phyloP scores from a whole-genome alignment of 352 stramenopile species.

The Elongisporangium prolatum region DNA sequence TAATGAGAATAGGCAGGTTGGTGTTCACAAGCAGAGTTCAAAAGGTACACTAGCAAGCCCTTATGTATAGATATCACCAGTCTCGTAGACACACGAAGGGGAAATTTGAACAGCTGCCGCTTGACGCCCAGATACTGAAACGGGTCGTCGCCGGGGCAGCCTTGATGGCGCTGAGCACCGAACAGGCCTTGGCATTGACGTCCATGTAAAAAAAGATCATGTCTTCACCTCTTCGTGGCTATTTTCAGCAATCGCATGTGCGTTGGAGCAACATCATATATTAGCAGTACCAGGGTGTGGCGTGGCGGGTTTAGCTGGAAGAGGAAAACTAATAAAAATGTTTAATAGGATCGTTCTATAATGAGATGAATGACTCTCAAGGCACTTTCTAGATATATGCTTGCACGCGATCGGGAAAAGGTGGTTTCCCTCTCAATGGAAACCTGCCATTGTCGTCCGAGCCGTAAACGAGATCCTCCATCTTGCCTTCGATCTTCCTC shows the following conservation, averaged over 20 bases:
- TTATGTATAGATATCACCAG: constrained; percentile 14
- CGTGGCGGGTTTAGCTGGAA: no score
- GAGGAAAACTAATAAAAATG: no score
- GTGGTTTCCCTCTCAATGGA: no score
- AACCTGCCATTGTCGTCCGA: constrained; percentile 33
- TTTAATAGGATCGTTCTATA: no score
- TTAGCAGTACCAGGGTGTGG: no score
- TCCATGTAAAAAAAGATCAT: constrained; percentile 28
- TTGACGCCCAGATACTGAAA: constrained; percentile 52
- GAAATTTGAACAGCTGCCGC: constrained; percentile 38
- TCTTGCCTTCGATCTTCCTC: constrained; percentile 33
- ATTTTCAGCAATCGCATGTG: no score
- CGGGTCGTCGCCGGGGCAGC: constrained; percentile 26
- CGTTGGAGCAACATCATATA: no score
- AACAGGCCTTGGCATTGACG: constrained; percentile 27
- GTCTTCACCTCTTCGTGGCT: constrained; percentile 36
- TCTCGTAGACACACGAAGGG: constrained; percentile 23
- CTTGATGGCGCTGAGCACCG: constrained; percentile 35
- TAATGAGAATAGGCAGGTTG: constrained; percentile 1
- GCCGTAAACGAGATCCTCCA: constrained; percentile 52
- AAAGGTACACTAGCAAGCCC: no score
- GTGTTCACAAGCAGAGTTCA: no score
- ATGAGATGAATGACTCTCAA: no score
- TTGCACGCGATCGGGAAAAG: no score
- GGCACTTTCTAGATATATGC: no score